Evolutionary conservation across 106 monocot species (phyloP).

Genomic region (Alisma plantagoaquatica): DNA sequence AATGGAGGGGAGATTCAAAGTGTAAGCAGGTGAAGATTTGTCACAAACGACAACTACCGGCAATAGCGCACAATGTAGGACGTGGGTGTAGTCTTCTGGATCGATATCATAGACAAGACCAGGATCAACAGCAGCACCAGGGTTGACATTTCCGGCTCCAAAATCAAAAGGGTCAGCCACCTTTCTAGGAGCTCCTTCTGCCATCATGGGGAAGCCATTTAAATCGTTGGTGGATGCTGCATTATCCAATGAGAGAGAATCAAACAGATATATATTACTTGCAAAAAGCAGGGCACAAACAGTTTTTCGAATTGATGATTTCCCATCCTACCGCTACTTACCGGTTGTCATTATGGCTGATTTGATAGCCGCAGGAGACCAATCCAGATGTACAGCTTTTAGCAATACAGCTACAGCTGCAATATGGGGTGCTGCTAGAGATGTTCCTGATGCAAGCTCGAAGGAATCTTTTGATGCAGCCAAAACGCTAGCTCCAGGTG

Average conservation of each 20-base stretch:
- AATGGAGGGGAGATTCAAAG: constrained; percentile 8
- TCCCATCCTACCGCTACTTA: no score
- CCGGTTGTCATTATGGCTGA: constrained; percentile 5
- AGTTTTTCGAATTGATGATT: no score
- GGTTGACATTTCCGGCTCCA: background rate
- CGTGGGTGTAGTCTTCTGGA: background rate
- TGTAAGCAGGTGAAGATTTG: background rate
- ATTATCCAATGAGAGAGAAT: no score
- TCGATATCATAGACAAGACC: background rate
- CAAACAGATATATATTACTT: no score
- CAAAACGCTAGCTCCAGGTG: constrained; percentile 1
- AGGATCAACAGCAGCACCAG: background rate
- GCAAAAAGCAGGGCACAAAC: no score
- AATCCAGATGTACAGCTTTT: background rate
- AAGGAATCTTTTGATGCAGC: constrained; percentile 3
- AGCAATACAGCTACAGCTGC: constrained; percentile 1
- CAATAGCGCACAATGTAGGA: background rate
- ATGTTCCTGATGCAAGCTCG: background rate
- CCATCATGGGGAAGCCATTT: background rate
- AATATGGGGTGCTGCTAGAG: constrained; percentile 6
- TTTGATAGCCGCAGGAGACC: constrained; percentile 3
- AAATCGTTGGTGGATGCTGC: background rate
- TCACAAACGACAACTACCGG: background rate
- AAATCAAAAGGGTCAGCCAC: constrained; percentile 1
- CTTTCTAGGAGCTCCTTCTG: background rate